Conservation (phyloP, 1,139 yeast genomes). For the Blastobotrys arbuscula region DNA sequence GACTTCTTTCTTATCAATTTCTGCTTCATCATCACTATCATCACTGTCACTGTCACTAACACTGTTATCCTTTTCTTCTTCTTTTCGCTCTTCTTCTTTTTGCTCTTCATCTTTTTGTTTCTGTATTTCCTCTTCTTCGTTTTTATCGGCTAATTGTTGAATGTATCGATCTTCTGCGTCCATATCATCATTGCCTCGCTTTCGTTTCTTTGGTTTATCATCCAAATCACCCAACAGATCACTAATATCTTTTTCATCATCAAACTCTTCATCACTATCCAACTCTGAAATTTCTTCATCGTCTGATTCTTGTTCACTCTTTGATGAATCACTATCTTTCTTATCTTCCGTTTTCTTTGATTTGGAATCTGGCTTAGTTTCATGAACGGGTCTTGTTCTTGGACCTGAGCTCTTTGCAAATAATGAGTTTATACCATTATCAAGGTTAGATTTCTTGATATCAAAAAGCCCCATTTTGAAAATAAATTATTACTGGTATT, state of each 20-base stretch:
- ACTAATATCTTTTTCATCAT: slow-evolving; percentile 18
- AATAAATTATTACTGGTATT: not conserved
- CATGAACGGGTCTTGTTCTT: slow-evolving; percentile 22
- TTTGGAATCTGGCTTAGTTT: not conserved
- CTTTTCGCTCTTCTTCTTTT: slow-evolving; percentile 21
- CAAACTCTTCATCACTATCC: slow-evolving; percentile 25
- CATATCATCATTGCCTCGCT: slow-evolving; percentile 26
- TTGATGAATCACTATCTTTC: slow-evolving; percentile 18
- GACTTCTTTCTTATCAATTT: slow-evolving; percentile 2
- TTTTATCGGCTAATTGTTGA: slow-evolving; percentile 20
- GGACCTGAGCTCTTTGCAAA: slow-evolving; percentile 29
- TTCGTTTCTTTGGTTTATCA: slow-evolving; percentile 22
- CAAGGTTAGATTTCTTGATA: slow-evolving; percentile 14
- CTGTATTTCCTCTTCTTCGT: slow-evolving; percentile 20
- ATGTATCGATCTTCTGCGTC: slow-evolving; percentile 23
- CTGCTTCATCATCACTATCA: slow-evolving; percentile 22
- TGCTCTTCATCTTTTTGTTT: slow-evolving; percentile 31
- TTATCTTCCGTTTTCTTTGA: slow-evolving; percentile 11
- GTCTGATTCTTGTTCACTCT: slow-evolving; percentile 19
- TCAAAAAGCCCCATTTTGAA: slow-evolving; percentile 9
- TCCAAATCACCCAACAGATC: slow-evolving; percentile 13
- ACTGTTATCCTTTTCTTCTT: slow-evolving; percentile 11
- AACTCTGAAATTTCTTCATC: slow-evolving; percentile 23
- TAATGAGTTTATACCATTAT: slow-evolving; percentile 21
- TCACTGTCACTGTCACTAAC: slow-evolving; percentile 17